Conservation (phyloP, 768 basidiomycete genomes). For the Leccinum variicolor region DNA sequence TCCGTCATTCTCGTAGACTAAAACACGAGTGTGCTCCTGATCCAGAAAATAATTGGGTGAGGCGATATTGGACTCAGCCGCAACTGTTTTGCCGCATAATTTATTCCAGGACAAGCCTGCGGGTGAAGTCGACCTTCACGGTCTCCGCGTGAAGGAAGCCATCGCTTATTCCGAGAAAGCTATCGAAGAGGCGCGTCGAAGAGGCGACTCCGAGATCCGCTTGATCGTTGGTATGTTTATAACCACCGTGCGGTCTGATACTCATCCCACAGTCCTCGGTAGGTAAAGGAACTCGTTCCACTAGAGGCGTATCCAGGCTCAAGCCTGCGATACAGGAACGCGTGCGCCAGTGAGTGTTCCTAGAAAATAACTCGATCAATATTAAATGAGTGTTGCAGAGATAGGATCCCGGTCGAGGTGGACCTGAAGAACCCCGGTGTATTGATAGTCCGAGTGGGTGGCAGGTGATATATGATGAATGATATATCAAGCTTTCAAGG, state of each 20-base stretch:
- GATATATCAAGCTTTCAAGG: not conserved
- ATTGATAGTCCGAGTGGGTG: slow-evolving; percentile 56
- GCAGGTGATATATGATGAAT: not conserved
- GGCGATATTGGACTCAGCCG: not conserved
- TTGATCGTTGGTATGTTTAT: slow-evolving; percentile 77
- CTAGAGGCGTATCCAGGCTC: slow-evolving; percentile 70
- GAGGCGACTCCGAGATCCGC: slow-evolving; percentile 60
- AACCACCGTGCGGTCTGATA: not conserved
- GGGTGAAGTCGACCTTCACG: slow-evolving; percentile 86
- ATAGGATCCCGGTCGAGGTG: slow-evolving; percentile 64
- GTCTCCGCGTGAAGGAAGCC: slow-evolving; percentile 90
- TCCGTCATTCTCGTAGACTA: not conserved
- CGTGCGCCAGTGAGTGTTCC: slow-evolving; percentile 59
- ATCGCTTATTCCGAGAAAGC: slow-evolving; percentile 69
- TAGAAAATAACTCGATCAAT: not conserved
- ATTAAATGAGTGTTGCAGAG: slow-evolving; percentile 39
- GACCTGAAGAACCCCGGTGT: slow-evolving; percentile 85
- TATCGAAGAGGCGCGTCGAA: slow-evolving; percentile 57
- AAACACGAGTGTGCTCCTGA: not conserved
- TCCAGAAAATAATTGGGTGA: slow-evolving; percentile 73
- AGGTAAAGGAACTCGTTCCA: slow-evolving; percentile 90
- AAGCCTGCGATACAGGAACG: slow-evolving; percentile 87
- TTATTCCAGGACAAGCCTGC: slow-evolving; percentile 50
- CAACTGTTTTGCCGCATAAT: not conserved
- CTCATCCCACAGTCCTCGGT: not conserved